These are phyloP conservation scores for Colletotrichum sp. DNA, from an alignment of 2,329 filamentous ascomycete genomes.

Conservation along the genomic window DNA sequence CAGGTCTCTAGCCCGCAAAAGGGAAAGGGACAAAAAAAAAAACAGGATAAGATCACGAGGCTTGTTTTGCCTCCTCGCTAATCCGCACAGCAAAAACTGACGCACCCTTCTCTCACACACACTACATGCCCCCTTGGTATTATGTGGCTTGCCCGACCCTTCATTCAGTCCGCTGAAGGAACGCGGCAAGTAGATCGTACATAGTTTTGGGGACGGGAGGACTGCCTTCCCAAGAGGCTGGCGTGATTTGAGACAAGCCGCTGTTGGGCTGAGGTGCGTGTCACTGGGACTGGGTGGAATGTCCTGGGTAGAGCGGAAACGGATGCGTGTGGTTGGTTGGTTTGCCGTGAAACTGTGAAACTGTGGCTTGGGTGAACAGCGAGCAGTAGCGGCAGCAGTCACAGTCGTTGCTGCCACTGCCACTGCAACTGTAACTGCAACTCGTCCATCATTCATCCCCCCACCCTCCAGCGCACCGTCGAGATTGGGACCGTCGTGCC, in stretches of 20 bases:
- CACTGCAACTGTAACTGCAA: background rate
- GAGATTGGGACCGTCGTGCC: slow-evolving; percentile 12
- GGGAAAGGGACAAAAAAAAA: background rate
- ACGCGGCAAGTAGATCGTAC: background rate
- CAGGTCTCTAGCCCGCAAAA: background rate
- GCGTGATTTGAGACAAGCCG: background rate
- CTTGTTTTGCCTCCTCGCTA: background rate
- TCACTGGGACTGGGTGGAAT: background rate
- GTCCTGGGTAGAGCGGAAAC: background rate
- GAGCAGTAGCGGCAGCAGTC: background rate
- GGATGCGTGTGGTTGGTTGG: background rate
- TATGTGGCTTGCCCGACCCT: background rate
- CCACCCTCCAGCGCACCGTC: background rate
- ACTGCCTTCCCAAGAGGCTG: background rate
- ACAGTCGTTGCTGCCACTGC: background rate
- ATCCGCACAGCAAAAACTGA: background rate
- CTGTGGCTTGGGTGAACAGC: background rate
- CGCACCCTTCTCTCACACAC: background rate
- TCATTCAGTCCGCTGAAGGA: slow-evolving; percentile 2
- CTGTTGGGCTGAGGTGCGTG: background rate
- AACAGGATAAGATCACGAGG: background rate
- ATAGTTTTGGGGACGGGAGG: background rate
- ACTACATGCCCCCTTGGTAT: background rate
- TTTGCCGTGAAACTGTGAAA: background rate
- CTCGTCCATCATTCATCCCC: background rate